Base-by-base conservation (phyloP, 768 basidiomycete genomes). In the Mycena maculata region DNA sequence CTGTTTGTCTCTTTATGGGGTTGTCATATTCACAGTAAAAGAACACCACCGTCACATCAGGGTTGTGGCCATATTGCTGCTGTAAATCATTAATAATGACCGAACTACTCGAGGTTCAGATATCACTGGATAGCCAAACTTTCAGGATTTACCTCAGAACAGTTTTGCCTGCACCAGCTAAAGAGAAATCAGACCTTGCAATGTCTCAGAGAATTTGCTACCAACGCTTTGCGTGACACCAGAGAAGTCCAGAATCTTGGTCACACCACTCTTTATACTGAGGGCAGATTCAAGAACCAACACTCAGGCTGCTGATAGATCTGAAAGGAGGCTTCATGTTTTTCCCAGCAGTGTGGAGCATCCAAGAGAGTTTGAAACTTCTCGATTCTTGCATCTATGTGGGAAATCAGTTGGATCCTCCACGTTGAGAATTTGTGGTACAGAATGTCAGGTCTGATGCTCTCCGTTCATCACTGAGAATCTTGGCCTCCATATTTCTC, bases 311-410 rank as follows among this genome's bases (percentile, higher is more conserved):
- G 60, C 38, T 63, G 42, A 33, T 68, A 68, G 22, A 57, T 45
- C 16, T 22, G 38, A 22, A 62, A 28, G 20, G 56, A 11, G 13
- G 42, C 30, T 52, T 56, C 60, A 58, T 68, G 61, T 36, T 63
- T 68, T 47, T 62, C 67, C 67, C 67, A 68, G 25, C 67, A 68
- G n/a, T 58, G 42, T 5, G 67, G 67, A 48, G 67, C 67, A 68
- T 58, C 49, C 27, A 68, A 18, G 9, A 68, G 55, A 20, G 45
- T 31, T 55, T 63, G 67, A 23, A 68, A 68, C 22, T 60, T 68
- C 38, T 68, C 67, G 23, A 68, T 45, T 36, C 49, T 42, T 22
- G 38, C 10, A 45, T 68, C 67, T 68, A 36, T 30, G 25, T 11
- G 9, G 1, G 15, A 23, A 20, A 38, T 64, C 15, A 67, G 56